phyloP scores from a whole-genome alignment of 768 basidiomycete genomes.

The Galerina sulciceps region DNA sequence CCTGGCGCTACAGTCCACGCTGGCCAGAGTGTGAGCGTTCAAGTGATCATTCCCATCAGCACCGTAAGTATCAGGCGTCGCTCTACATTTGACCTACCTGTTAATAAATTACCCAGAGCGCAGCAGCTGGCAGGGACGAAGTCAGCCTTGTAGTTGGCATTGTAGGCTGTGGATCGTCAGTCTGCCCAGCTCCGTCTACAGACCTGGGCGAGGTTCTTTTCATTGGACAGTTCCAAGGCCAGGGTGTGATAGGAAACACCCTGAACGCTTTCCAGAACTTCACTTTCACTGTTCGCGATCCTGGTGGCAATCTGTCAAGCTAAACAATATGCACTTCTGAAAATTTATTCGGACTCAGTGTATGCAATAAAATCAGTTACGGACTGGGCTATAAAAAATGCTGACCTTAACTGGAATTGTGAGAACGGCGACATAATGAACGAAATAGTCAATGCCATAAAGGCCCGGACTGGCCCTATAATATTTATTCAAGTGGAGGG shows the following conservation, averaged over 20 bases:
- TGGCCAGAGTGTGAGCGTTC: not conserved
- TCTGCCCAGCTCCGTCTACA: conserved; percentile 6
- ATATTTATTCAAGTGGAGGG: too few relatives aligned
- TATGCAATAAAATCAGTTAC: too few relatives aligned
- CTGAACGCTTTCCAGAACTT: conserved; percentile 5
- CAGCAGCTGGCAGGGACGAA: conserved; percentile 7
- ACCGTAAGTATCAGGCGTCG: not conserved
- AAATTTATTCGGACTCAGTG: too few relatives aligned
- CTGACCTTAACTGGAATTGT: too few relatives aligned
- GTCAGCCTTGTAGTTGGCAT: conserved; percentile 12
- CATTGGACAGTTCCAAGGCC: conserved; percentile 4
- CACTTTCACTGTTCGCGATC: too few relatives aligned
- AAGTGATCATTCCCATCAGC: not conserved
- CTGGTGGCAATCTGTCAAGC: too few relatives aligned
- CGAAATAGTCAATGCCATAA: too few relatives aligned
- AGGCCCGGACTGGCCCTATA: too few relatives aligned
- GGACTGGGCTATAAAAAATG: too few relatives aligned
- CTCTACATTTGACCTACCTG: too few relatives aligned
- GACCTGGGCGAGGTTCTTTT: conserved; percentile 9
- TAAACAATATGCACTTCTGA: too few relatives aligned
- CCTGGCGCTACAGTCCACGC: not conserved
- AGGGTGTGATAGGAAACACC: not conserved
- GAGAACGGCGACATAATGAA: too few relatives aligned
- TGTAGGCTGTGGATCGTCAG: conserved; percentile 4
- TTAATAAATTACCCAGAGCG: not conserved